Base-by-base conservation (phyloP, 305 asterid genomes). In the Coffea humblotiana region DNA sequence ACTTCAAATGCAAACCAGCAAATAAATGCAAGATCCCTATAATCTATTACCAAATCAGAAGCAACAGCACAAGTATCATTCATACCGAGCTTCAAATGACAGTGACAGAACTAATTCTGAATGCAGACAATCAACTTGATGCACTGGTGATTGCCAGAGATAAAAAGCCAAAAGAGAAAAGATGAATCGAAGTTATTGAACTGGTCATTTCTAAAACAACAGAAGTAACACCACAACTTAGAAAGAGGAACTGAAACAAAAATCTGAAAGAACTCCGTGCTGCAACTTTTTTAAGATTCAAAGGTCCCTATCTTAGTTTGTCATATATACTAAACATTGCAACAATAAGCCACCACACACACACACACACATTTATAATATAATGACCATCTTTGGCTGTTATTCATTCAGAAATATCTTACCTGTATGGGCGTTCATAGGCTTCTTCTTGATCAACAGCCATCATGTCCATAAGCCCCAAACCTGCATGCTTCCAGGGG, bases 391-490 rank as follows among this genome's bases (percentile, higher is more conserved):
- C 72, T 75, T 66, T 60, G 80, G 84, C 61, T 43, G 76, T 49
- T 54, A 75, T 65, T 72, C n/a, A 37, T 52, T 61, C 8, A 78
- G 67, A 81, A 72, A 83, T 76, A 58, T 71, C 56, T 78, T 88
- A 95, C 99, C 99, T 95, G 98, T 98, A 95, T 52, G 93, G 81
- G 76, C 99, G 97, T 87, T 95, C 99, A 84, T 92, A 93, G n/a
- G 99, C 99, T 68, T 97, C 99, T 91, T 95, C 99, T 88, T 95
- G 99, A 89, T 95, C 92, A 87, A 91, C 96, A 84, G 98, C 97
- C 99, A 95, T 95, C 98, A 95, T 92, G 89, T 95, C 99, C 99
- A 95, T 95, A 74, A 93, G 97, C 90, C 93, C 98, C 93, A 95
- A 82, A 80, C 99, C 99, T 79, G 99, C 99, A 79, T 97, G 95